Conservation (phyloP, 2,329 filamentous ascomycete species). For the Stemphylium beticola region DNA sequence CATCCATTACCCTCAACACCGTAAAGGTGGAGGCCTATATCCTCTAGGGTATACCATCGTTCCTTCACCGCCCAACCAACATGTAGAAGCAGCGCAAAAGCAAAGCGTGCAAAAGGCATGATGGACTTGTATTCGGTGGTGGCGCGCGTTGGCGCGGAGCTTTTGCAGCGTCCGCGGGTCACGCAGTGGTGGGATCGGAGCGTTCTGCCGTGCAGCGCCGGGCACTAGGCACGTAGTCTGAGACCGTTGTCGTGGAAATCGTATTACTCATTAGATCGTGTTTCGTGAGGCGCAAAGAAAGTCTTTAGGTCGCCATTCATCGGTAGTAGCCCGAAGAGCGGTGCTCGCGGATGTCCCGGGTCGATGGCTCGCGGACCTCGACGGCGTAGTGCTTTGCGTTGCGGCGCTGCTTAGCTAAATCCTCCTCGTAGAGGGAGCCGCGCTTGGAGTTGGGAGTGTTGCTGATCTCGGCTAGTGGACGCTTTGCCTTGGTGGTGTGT, state of each 20-base stretch:
- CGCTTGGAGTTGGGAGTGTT: conserved; percentile 43
- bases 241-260: conserved; percentile 9
- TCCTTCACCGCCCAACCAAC: conserved; percentile 9
- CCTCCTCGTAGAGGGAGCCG: conserved; percentile 51
- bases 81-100: conserved; percentile 19
- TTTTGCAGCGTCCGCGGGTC: conserved; percentile 14
- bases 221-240: conserved; percentile 11
- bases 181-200: conserved; percentile 5
- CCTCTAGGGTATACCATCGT: conserved; percentile 7
- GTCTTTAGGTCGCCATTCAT: conserved; percentile 31
- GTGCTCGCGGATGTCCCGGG: conserved; percentile 45
- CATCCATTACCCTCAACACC: conserved; percentile 23
- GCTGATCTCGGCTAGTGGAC: conserved; percentile 39
- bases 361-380: conserved; percentile 51
- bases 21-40: conserved; percentile 20
- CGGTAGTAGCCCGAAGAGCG: conserved; percentile 49
- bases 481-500: conserved; percentile 20
- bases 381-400: conserved; percentile 49
- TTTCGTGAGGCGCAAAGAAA: conserved; percentile 18
- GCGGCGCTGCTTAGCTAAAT: conserved; percentile 44
- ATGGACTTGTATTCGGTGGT: conserved; percentile 11
- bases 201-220: background rate
- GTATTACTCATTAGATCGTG: conserved; percentile 5
- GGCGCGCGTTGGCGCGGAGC: conserved; percentile 11
- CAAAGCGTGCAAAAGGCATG: conserved; percentile 19